phyloP scores from a whole-genome alignment of 1,284 basidiomycete genomes.

The Cutaneotrichosporon dermatis region DNA sequence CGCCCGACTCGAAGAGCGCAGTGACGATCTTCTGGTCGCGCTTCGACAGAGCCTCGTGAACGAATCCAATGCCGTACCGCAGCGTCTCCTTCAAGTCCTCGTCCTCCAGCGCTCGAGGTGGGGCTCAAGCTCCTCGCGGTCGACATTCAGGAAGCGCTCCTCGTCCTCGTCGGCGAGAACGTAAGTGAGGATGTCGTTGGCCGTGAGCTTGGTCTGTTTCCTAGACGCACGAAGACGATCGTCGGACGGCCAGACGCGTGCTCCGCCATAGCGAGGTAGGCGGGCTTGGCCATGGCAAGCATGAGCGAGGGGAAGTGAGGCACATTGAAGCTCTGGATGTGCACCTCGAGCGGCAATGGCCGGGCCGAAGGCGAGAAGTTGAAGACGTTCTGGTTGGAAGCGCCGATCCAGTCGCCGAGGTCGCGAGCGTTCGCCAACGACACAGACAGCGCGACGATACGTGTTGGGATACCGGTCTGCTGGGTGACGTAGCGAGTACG shows the following conservation, averaged over 20 bases:
- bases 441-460: conserved; percentile 89
- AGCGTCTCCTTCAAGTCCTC: conserved; percentile 72
- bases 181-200: conserved; percentile 85
- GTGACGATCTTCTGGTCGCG: conserved; percentile 92
- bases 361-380: conserved; percentile 96
- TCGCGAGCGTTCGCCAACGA: conserved; percentile 93
- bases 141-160: conserved; percentile 86
- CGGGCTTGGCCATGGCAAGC: conserved; percentile 98
- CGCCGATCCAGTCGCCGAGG: conserved; percentile 97
- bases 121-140: conserved; percentile 72
- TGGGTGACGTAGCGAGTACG: conserved; percentile 91
- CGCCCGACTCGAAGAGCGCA: conserved; percentile 87
- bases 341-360: conserved; percentile 94
- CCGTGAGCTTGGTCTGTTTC: conserved; percentile 87
- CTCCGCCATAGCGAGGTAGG: conserved; percentile 89
- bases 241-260: conserved; percentile 81
- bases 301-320: conserved; percentile 97
- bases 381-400: conserved; percentile 86
- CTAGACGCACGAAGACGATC: conserved; percentile 91
- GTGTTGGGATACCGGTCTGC: conserved; percentile 85
- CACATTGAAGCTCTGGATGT: conserved; percentile 89
- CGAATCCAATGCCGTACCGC: conserved; percentile 88
- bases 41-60: conserved; percentile 87
- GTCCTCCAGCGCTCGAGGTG: conserved; percentile 85
- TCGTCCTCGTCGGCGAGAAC: conserved; percentile 81